Base-by-base conservation (phyloP, 768 basidiomycete species). In the Naganishia friedmannii region DNA sequence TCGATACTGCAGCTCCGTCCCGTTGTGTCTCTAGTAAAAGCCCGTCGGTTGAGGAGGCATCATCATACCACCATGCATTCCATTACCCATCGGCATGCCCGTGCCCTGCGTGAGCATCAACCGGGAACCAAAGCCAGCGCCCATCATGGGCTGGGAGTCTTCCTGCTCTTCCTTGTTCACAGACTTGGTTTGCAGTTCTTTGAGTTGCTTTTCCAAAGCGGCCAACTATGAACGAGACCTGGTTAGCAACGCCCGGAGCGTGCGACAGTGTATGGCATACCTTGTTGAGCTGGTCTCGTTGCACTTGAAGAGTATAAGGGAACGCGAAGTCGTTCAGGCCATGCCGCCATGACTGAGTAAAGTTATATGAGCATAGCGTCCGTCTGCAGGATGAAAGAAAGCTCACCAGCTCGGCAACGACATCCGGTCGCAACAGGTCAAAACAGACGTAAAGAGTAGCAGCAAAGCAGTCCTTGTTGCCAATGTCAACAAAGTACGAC, bases 391-490 rank as follows among this genome's bases (percentile, higher is more conserved):
- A 7, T 39, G 21, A 32, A 7, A 23, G 15, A 37, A 4, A 34
- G 70, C 79, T 76, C 57, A 78, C 79, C 77, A 96, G 83, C 80
- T 96, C 95, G 82, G 93, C 90, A 31, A 96, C 92, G 68, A 94
- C 82, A 77, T 98, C 95, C 2, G 93, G 86, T 54, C 92, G 89
- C 66, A 98, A 83, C n/a, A 98, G 85, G 82, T 99, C 95, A 83
- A 93, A 99, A 84, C 93, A 96, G 65, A 90, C 86, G 75, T 88
- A 98, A 28, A 98, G 86, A 72, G 90, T 84, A 0, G 90, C 92
- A 0, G 92, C 90, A 81, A 95, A 99, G 82, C 93, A 95, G 79
- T 99, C 96, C 83, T 93, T 94, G 86, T 95, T 95, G 39, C 96
- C 96, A 73, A 99, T 97, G 82, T 93, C 91, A 69, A 96, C 93